phyloP scores from a whole-genome alignment of 768 basidiomycete species.

The Mycena filopes region DNA sequence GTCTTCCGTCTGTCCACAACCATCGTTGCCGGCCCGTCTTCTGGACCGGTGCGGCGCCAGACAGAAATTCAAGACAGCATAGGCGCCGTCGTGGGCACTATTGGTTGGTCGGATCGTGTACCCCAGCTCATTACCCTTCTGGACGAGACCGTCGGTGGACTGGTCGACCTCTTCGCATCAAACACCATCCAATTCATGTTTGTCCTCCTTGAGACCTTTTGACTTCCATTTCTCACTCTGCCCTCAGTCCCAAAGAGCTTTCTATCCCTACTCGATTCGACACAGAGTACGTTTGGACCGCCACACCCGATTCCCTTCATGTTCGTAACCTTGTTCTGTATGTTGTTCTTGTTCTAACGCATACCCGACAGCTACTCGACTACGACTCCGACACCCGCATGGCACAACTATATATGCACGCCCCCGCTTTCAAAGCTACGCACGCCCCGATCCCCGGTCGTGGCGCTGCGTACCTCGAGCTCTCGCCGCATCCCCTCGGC shows the following conservation, averaged over 20 bases:
- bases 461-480: slow-evolving; percentile 22
- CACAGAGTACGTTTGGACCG: slow-evolving; percentile 68
- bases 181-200: slow-evolving; percentile 66
- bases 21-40: slow-evolving; percentile 34
- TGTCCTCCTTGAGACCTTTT: slow-evolving; percentile 31
- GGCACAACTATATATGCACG: slow-evolving; percentile 42
- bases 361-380: slow-evolving; percentile 60
- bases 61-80: slow-evolving; percentile 41
- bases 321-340: slow-evolving; percentile 45
- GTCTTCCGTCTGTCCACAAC: slow-evolving; percentile 61
- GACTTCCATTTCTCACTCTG: slow-evolving; percentile 2
- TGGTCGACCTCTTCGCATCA: slow-evolving; percentile 68
- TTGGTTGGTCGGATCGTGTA: slow-evolving; percentile 63
- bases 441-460: slow-evolving; percentile 40
- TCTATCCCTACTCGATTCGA: slow-evolving; percentile 72
- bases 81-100: slow-evolving; percentile 56
- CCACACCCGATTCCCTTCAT: slow-evolving; percentile 61
- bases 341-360: slow-evolving; percentile 12
- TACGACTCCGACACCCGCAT: slow-evolving; percentile 60
- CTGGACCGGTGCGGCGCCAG: slow-evolving; percentile 42
- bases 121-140: slow-evolving; percentile 62
- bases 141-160: slow-evolving; percentile 60
- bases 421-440: slow-evolving; percentile 59
- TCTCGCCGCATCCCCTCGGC: slow-evolving; percentile 23
- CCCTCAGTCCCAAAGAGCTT: slow-evolving; percentile 64